Percentiles rank a stretch among this genome's conserved stretches.
Evolutionary conservation across 1,284 basidiomycete species (phyloP).

Genomic region (Rhizoctonia solani): DNA sequence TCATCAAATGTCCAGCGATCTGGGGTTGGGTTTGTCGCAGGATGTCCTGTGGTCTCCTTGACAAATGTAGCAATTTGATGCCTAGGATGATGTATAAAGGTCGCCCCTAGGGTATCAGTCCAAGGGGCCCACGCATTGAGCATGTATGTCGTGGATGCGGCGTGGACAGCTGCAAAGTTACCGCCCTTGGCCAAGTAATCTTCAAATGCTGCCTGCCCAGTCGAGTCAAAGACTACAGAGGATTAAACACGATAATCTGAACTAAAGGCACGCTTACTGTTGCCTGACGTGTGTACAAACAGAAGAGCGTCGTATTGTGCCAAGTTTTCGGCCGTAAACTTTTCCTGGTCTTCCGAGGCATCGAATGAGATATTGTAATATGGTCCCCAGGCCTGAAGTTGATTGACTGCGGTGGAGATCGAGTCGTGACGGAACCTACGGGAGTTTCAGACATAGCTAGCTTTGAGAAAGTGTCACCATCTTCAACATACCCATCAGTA

Average conservation of each 20-base stretch:
- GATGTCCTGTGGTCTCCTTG: constrained; percentile 63
- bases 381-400: constrained; percentile 54
- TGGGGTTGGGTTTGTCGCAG: constrained; percentile 66
- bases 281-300: constrained; percentile 65
- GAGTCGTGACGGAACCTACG: constrained; percentile 53
- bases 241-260: constrained; percentile 45
- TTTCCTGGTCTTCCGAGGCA: constrained; percentile 63
- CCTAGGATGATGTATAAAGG: not conserved
- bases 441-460: not conserved
- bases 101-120: not conserved
- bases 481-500: not conserved
- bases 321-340: constrained; percentile 62
- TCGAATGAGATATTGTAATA: constrained; percentile 60
- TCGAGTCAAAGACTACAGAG: constrained; percentile 59
- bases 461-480: no score
- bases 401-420: constrained; percentile 68
- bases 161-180: constrained; percentile 70
- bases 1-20: constrained; percentile 64
- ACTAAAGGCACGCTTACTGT: not conserved
- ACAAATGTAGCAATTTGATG: constrained; percentile 41
- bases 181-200: constrained; percentile 70
- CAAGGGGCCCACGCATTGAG: not conserved
- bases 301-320: constrained; percentile 65
- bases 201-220: constrained; percentile 63
- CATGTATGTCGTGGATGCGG: constrained; percentile 55